Conservation (phyloP, 2,329 filamentous ascomycete species). For the Pseudocercospora crystallina region DNA sequence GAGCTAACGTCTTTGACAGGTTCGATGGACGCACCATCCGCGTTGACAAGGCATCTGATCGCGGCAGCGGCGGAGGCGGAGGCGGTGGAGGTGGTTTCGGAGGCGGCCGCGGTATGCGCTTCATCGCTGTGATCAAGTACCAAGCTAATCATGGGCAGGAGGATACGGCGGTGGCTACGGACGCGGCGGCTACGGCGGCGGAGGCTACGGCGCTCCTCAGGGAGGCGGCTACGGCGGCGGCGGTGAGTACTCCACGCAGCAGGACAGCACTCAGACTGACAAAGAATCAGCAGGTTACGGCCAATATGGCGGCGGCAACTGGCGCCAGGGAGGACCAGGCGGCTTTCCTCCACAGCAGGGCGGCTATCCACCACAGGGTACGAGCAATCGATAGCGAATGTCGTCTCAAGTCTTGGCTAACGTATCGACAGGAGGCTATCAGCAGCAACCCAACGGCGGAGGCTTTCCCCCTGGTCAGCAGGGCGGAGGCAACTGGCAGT, state of each 20-base stretch:
- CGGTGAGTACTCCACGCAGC: slow-evolving; percentile 8
- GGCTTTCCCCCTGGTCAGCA: slow-evolving; percentile 29
- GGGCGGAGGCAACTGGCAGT: slow-evolving; percentile 25
- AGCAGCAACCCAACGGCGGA: slow-evolving; percentile 29
- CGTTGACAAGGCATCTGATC: slow-evolving; percentile 92
- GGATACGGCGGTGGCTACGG: slow-evolving; percentile 16
- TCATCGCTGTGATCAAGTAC: too few relatives aligned
- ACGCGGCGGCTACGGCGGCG: slow-evolving; percentile 25
- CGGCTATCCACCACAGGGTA: slow-evolving; percentile 17
- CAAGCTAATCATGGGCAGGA: slow-evolving; percentile 2
- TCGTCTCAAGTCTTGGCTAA: slow-evolving; percentile 13
- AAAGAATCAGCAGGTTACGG: slow-evolving; percentile 5
- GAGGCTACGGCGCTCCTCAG: slow-evolving; percentile 26
- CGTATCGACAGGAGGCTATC: slow-evolving; percentile 23
- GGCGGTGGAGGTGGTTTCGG: slow-evolving; percentile 38
- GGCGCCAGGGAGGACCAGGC: slow-evolving; percentile 29
- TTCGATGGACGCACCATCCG: slow-evolving; percentile 94
- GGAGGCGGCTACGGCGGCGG: slow-evolving; percentile 36
- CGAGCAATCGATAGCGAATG: neutral
- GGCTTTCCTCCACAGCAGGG: neutral
- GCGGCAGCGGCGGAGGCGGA: slow-evolving; percentile 61
- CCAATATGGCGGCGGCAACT: slow-evolving; percentile 26
- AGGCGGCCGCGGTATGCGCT: slow-evolving; percentile 36
- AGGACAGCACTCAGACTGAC: too few relatives aligned
- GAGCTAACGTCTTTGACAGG: slow-evolving; percentile 46